Evolutionary conservation across 148 eudicot species (phyloP), one percentile per base, ranked within the genome.

Genomic region (Dysphania ambrosioides): DNA sequence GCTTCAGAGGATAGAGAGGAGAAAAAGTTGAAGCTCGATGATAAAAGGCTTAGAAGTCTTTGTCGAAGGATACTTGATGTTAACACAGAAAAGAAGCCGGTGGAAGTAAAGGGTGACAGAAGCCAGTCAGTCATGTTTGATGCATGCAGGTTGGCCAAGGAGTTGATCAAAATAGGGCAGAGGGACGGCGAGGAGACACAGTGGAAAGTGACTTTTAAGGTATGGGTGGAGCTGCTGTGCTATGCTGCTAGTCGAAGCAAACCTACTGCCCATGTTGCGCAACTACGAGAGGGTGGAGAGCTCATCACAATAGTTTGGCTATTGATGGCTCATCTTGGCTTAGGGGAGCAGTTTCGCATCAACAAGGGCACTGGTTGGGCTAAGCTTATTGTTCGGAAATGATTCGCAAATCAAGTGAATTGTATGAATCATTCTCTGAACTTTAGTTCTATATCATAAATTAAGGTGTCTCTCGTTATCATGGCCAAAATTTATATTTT

Each of bases 221-320:
- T 78, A 23, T 78, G 80, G 80, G 56, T 78, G 15, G 80, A 78
- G 80, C 23, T 82, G 70, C 23, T 82, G 35, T 70, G 75, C 66
- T 82, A 82, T 66, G 81, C 81, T 4, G 81, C 84, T 2, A 64
- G 76, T 41, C 84, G 71, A 31, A 68, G 80, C 24, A 77, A 80
- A 53, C 73, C 82, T 10, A 49, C 57, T 8, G 56, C 26, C 56
- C 80, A 83, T 55, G 78, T 77, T 6, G 59, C 74, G 24, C 80
- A 83, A 65, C 60, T 83, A 5, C 66, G 80, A 8, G 35, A 47
- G 27, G 80, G 80, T 27, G 75, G 74, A 2, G 80, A 79, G 56
- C 77, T 82, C 4, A 66, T 82, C 5, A 60, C 82, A 2, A 38
- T 72, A 24, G 81, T 82, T 11, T 79, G 85, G 82, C 41, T 82